Conservation (phyloP, 768 basidiomycete species). For the Kwoniella sp. region DNA sequence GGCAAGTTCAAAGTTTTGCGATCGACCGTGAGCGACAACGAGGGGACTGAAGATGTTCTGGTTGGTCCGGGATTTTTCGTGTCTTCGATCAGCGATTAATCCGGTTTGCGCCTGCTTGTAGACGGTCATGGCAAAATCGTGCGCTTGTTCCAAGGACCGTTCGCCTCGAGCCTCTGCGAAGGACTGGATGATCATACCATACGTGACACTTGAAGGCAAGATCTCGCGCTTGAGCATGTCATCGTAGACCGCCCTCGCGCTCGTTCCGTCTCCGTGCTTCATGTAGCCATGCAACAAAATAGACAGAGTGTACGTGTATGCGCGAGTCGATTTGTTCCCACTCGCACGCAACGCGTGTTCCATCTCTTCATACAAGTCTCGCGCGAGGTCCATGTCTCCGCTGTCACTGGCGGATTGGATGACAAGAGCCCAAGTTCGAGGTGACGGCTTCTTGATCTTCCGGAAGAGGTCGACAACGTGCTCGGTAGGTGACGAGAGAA, state of each 20-base stretch:
- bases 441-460: slow-evolving; percentile 33
- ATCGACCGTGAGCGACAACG: slow-evolving; percentile 29
- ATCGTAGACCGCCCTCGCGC: slow-evolving; percentile 69
- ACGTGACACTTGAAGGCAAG: slow-evolving; percentile 69
- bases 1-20: slow-evolving; percentile 25
- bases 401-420: slow-evolving; percentile 80
- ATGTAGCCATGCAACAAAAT: slow-evolving; percentile 60
- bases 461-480: slow-evolving; percentile 67
- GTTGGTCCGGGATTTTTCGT: slow-evolving; percentile 22
- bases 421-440: slow-evolving; percentile 69
- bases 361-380: slow-evolving; percentile 71
- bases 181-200: slow-evolving; percentile 66
- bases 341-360: slow-evolving; percentile 63
- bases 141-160: slow-evolving; percentile 65
- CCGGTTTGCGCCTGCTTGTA: slow-evolving; percentile 46
- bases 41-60: slow-evolving; percentile 50
- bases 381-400: slow-evolving; percentile 66
- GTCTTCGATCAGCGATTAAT: slow-evolving; percentile 20
- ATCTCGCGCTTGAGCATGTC: slow-evolving; percentile 71
- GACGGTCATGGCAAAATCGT: slow-evolving; percentile 66
- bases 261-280: slow-evolving; percentile 60
- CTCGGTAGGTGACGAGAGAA: slow-evolving; percentile 74
- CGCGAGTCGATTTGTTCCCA: slow-evolving; percentile 8
- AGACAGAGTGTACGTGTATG: slow-evolving; percentile 40
- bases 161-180: slow-evolving; percentile 62